phyloP scores from a whole-genome alignment of 768 basidiomycete species.

The Rhizopogon salebrosus region DNA sequence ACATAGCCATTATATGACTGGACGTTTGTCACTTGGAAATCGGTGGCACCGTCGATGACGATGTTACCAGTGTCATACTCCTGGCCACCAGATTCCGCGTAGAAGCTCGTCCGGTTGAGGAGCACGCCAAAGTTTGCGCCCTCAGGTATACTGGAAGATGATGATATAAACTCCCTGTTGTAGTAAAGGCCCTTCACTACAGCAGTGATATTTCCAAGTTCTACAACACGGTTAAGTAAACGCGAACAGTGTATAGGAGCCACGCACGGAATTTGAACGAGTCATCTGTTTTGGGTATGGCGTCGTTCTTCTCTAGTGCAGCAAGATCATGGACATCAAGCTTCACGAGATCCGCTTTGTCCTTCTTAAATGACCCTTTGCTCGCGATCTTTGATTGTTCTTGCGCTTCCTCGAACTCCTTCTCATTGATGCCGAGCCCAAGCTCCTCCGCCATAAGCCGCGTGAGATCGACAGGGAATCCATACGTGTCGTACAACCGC shows the following conservation, averaged over 20 bases:
- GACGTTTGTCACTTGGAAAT: slow-evolving; percentile 92
- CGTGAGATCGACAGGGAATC: slow-evolving; percentile 96
- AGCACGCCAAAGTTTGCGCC: slow-evolving; percentile 75
- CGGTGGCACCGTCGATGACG: slow-evolving; percentile 83
- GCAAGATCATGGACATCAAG: slow-evolving; percentile 96
- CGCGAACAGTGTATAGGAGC: background rate
- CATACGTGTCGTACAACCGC: slow-evolving; percentile 96
- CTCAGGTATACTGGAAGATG: slow-evolving; percentile 63
- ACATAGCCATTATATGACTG: slow-evolving; percentile 96
- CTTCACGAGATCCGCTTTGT: slow-evolving; percentile 64
- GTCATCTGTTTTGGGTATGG: slow-evolving; percentile 90
- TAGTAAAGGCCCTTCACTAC: slow-evolving; percentile 82
- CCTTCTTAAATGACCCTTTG: slow-evolving; percentile 77
- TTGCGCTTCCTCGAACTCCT: slow-evolving; percentile 87
- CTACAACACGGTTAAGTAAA: slow-evolving; percentile 31
- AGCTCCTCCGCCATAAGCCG: slow-evolving; percentile 96
- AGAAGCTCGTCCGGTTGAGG: slow-evolving; percentile 92
- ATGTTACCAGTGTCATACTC: slow-evolving; percentile 96
- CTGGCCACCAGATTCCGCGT: slow-evolving; percentile 96
- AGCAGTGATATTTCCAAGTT: slow-evolving; percentile 70
- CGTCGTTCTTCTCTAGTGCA: slow-evolving; percentile 68
- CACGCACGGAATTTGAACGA: slow-evolving; percentile 82
- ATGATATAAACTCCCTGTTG: slow-evolving; percentile 65
- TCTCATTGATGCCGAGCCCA: slow-evolving; percentile 76
- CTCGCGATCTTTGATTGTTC: slow-evolving; percentile 86